Base-by-base conservation (phyloP, 164 flowering plant species). In the Berberis vulgaris region DNA sequence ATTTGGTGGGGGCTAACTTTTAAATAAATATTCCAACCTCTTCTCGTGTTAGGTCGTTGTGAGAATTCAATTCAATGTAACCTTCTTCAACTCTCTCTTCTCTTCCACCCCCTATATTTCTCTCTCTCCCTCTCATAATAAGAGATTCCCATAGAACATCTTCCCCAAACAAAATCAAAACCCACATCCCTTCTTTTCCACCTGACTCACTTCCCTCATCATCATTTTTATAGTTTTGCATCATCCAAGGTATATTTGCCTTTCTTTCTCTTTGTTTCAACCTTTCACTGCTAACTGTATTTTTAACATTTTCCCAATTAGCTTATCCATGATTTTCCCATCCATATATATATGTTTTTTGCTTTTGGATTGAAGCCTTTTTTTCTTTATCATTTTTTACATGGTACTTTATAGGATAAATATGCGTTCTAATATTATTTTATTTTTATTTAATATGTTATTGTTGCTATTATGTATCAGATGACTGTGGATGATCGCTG, bases 21-120 rank as follows among this genome's bases (percentile, higher is more conserved):
- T 67, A 49, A 60, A 68, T 77, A 62, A 80, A 77, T 77, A 60
- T 61, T 71, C 66, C 74, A 80, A 73, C 83, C 64, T 65, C 75
- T 66, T 67, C 63, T 64, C 9, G 59, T 62, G 75, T 59, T 71
- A 64, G 72, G 80, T 77, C 13, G 83, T 73, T 75, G 79, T 40
- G 59, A 49, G 60, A 55, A 63, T 74, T 79, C 26, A 79, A 72
- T 77, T 78, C 74, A 40, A 11, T 59, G 12, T 26, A 26, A 26
- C 26, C 26, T 26, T 26, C 26, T 26, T 26, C 26, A 26, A 26
- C 26, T 26, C 12, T 3, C 10, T 6, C 54, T 52, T 52, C 46
- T 43, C 41, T 6, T 62, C 74, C 69, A 61, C 43, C 41, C 71
- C 52, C 66, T 11, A 4, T 53, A 3, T 67, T 52, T 64, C 64